Evolutionary conservation across 768 basidiomycete genomes (phyloP).

Genomic region (Mycena galopus): DNA sequence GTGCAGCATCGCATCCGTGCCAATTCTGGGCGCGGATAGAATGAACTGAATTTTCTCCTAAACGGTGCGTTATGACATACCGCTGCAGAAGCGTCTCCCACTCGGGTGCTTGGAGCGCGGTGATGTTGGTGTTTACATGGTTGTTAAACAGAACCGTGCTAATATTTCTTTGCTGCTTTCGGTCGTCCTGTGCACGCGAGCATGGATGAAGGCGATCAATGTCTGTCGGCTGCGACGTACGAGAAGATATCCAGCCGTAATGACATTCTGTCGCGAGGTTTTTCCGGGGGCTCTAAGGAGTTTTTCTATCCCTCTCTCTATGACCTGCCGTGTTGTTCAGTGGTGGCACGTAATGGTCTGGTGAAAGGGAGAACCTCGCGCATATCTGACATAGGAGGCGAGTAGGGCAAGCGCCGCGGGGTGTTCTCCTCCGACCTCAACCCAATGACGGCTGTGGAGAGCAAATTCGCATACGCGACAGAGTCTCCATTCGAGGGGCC

Average conservation of each 20-base stretch:
- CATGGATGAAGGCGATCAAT: constrained; percentile 10
- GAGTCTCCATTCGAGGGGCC: constrained; percentile 43
- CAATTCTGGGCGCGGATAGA: constrained; percentile 65
- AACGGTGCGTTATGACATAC: constrained; percentile 49
- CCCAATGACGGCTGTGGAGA: constrained; percentile 64
- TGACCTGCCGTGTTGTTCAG: constrained; percentile 55
- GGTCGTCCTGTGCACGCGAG: constrained; percentile 50
- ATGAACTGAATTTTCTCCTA: neutral
- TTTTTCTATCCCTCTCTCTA: constrained; percentile 71
- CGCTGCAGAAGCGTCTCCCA: constrained; percentile 77
- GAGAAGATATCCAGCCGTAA: constrained; percentile 75
- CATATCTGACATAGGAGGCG: constrained; percentile 63
- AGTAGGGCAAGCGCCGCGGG: constrained; percentile 42
- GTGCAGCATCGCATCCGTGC: constrained; percentile 81
- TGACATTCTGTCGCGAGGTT: constrained; percentile 64
- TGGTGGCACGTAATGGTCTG: neutral
- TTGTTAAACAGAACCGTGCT: constrained; percentile 66
- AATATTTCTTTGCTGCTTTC: constrained; percentile 52
- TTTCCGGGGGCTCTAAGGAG: constrained; percentile 54
- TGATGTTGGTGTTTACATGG: constrained; percentile 82
- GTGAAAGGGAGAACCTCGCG: constrained; percentile 48
- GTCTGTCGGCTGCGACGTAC: constrained; percentile 51
- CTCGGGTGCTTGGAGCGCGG: constrained; percentile 70
- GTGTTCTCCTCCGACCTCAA: constrained; percentile 40
- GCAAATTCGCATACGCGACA: constrained; percentile 48